A percentile compares a stretch with the other conserved stretches of the same genome.
Conservation (phyloP, 2,329 filamentous ascomycete species). For the Zymoseptoria ardabiliae region DNA sequence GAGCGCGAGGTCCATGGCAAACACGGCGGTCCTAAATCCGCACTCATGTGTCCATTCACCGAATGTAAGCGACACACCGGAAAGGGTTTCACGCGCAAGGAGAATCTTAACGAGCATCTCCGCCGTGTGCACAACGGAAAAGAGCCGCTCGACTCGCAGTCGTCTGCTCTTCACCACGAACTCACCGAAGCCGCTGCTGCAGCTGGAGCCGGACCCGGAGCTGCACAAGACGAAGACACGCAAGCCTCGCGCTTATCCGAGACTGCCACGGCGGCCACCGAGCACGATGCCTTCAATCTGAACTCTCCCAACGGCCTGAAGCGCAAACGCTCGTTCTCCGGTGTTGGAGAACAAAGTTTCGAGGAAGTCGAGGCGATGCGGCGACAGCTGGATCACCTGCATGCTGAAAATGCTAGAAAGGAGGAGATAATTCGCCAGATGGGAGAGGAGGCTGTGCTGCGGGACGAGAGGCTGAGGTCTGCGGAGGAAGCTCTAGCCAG, state of each 20-base stretch:
- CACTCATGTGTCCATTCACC: slow-evolving; percentile 73
- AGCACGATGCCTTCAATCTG: background rate
- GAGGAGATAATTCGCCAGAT: background rate
- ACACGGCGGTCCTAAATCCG: slow-evolving; percentile 80
- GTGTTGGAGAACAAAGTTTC: background rate
- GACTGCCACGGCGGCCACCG: background rate
- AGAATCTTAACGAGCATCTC: slow-evolving; percentile 90
- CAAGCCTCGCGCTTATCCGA: background rate
- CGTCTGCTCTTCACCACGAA: background rate
- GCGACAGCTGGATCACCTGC: background rate
- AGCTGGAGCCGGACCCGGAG: background rate
- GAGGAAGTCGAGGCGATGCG: background rate
- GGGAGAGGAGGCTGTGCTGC: background rate
- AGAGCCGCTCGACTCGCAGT: slow-evolving; percentile 12
- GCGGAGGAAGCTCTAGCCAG: background rate
- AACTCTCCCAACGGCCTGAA: background rate
- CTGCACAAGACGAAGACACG: background rate
- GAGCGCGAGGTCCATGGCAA: slow-evolving; percentile 90
- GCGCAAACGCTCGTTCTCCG: background rate
- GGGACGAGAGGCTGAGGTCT: background rate
- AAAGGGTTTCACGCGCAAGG: slow-evolving; percentile 84
- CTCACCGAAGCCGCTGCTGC: background rate
- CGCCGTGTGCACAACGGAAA: slow-evolving; percentile 64
- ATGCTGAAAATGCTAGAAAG: background rate
- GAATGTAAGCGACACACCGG: slow-evolving; percentile 86